Evolutionary conservation across 106 monocot genomes (phyloP), one percentile per base, ranked within the genome.

Genomic region (Dendrobium chrysotoxum): DNA sequence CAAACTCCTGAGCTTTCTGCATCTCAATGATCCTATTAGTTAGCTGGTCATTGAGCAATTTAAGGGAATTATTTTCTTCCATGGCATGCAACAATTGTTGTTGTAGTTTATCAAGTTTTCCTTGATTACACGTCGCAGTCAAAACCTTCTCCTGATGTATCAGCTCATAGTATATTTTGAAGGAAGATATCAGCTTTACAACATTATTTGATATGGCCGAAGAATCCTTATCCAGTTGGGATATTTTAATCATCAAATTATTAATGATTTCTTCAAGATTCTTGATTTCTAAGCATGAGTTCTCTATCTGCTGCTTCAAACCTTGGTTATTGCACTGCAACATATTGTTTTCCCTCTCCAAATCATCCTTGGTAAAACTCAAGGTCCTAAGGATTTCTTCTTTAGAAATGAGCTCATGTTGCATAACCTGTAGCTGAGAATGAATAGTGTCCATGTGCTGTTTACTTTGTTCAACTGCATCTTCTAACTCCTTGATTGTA

Each of bases 1-100:
- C 77, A 85, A 90, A 88, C 80, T 99, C 93, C 78, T 95, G 91
- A 44, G 82, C 83, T 86, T 88, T 99, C 85, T 93, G 90, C 76
- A 91, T 66, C 75, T 99, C 95, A n/a, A 85, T 28, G 67, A 90
- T 84, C 87, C 84, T 91, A 42, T 61, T 71, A 50, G 86, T 87
- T 28, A 90, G 75, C 3, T 87, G 82, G 77, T 85, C 83, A 79
- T 80, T 87, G 86, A 93, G 85, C 47, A 58, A 31, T 21, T 78
- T 88, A 12, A 91, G 81, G 47, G 44, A 75, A 74, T 79, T 77
- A 79, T 85, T 90, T 88, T 93, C 93, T 66, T 76, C 83, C 71
- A 0, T 77, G 28, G 75, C 71, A 58, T 77, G 71, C 28, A 80
- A 70, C 76, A 81, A 86, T 47, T 83, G 83, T 58, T 84, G 78